These are phyloP conservation scores for Candida peoriensis DNA, from an alignment of 805 yeast genomes.

Conservation along the genomic window DNA sequence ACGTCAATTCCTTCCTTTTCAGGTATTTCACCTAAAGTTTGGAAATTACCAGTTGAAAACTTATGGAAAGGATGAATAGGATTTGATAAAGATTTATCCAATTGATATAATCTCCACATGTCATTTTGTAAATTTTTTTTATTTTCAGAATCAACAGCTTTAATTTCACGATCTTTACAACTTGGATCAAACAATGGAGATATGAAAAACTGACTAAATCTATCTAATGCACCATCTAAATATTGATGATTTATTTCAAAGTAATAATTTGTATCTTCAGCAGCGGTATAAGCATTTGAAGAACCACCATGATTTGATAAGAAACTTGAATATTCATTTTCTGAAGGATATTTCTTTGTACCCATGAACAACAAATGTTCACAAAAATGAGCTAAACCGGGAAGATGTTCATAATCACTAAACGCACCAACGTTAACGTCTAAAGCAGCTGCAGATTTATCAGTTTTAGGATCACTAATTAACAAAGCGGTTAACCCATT, in stretches of 20 bases:
- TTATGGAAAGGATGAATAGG: slow-evolving; percentile 78
- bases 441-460: slow-evolving; percentile 72
- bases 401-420: slow-evolving; percentile 56
- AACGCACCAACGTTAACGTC: slow-evolving; percentile 78
- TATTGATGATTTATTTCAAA: slow-evolving; percentile 77
- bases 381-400: slow-evolving; percentile 79
- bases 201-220: slow-evolving; percentile 91
- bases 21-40: slow-evolving; percentile 71
- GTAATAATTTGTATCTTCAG: slow-evolving; percentile 84
- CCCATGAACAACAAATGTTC: slow-evolving; percentile 79
- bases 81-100: slow-evolving; percentile 71
- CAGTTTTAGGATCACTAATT: slow-evolving; percentile 65
- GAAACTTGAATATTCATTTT: slow-evolving; percentile 71
- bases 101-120: slow-evolving; percentile 81
- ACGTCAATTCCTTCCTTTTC: slow-evolving; percentile 57
- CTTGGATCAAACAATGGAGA: slow-evolving; percentile 67
- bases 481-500: slow-evolving; percentile 58
- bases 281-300: slow-evolving; percentile 88
- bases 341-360: slow-evolving; percentile 69
- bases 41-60: slow-evolving; percentile 84
- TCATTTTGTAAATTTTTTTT: slow-evolving; percentile 91
- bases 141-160: slow-evolving; percentile 94
- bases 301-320: slow-evolving; percentile 81
- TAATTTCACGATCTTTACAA: slow-evolving; percentile 87
- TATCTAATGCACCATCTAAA: slow-evolving; percentile 82